A percentile compares a stretch with the other conserved stretches of the same genome.
Evolutionary conservation across 1,284 basidiomycete species (phyloP).

Genomic region (Cronartium ribicola): DNA sequence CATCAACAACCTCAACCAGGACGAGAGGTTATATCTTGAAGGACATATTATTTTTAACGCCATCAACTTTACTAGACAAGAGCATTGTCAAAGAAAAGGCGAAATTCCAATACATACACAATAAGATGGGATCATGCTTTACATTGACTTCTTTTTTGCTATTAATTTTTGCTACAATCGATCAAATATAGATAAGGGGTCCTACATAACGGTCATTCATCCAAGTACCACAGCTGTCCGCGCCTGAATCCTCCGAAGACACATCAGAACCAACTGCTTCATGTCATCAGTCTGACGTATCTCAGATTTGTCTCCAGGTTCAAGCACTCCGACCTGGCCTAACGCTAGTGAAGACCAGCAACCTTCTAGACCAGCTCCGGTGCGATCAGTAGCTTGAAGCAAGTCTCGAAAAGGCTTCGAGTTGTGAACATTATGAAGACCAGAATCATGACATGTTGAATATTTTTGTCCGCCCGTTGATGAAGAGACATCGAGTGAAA

Average conservation of each 20-base stretch:
- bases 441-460: neutral
- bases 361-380: slow-evolving; percentile 11
- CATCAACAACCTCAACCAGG: no score
- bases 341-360: slow-evolving; percentile 23
- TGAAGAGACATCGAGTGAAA: slow-evolving; percentile 25
- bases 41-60: no score
- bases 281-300: neutral
- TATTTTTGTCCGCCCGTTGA: neutral
- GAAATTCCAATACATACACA: no score
- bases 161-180: no score
- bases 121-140: no score
- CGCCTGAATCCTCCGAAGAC: neutral
- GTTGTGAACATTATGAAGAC: neutral
- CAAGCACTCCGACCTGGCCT: slow-evolving; percentile 12
- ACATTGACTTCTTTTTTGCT: no score
- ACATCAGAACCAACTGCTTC: neutral
- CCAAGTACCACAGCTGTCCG: slow-evolving; percentile 1
- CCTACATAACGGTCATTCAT: neutral
- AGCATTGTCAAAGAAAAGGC: no score
- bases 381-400: slow-evolving; percentile 12
- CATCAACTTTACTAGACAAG: no score
- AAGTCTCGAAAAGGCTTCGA: slow-evolving; percentile 29
- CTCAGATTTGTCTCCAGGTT: neutral
- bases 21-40: no score
- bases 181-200: no score